A percentile compares a stretch with the other conserved stretches of the same genome.
These are phyloP conservation scores for Candida namnaoensis DNA, from an alignment of 805 yeast genomes.

Conservation along the genomic window DNA sequence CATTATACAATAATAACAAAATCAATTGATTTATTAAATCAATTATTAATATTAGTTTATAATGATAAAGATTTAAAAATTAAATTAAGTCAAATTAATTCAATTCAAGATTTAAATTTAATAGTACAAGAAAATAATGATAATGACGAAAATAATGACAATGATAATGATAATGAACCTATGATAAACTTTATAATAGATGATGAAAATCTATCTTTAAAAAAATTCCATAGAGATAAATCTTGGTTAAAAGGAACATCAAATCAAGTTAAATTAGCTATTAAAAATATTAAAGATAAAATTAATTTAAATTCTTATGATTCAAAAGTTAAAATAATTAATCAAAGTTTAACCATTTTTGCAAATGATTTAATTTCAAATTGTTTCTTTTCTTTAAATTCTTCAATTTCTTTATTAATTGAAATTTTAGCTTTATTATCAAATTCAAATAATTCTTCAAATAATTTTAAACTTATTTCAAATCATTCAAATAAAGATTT, in stretches of 20 bases:
- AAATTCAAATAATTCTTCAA: conserved; percentile 12
- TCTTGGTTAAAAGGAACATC: conserved; percentile 50
- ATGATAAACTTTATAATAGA: conserved; percentile 2
- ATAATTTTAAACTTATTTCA: conserved; percentile 5
- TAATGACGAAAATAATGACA: background rate
- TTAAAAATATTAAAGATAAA: conserved; percentile 15
- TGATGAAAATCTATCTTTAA: conserved; percentile 9
- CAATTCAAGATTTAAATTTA: too few species aligned
- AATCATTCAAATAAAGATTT: conserved; percentile 1
- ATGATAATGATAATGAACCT: conserved; percentile 5
- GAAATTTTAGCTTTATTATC: conserved; percentile 21
- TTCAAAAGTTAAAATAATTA: conserved; percentile 23
- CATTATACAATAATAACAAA: conserved; percentile 28
- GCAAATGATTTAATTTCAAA: conserved; percentile 19
- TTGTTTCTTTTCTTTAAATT: conserved; percentile 26
- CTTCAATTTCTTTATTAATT: conserved; percentile 26
- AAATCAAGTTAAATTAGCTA: conserved; percentile 37
- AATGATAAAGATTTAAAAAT: conserved; percentile 30
- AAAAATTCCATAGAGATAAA: conserved; percentile 31
- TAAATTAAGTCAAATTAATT: conserved; percentile 7
- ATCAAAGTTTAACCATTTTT: conserved; percentile 19
- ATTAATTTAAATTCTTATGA: conserved; percentile 15
- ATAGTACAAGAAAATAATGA: background rate
- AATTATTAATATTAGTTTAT: conserved; percentile 26
- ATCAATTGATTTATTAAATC: conserved; percentile 20